These are phyloP conservation scores for Aspergillus versicolor DNA, from an alignment of 2,329 filamentous ascomycete genomes.

Conservation along the genomic window DNA sequence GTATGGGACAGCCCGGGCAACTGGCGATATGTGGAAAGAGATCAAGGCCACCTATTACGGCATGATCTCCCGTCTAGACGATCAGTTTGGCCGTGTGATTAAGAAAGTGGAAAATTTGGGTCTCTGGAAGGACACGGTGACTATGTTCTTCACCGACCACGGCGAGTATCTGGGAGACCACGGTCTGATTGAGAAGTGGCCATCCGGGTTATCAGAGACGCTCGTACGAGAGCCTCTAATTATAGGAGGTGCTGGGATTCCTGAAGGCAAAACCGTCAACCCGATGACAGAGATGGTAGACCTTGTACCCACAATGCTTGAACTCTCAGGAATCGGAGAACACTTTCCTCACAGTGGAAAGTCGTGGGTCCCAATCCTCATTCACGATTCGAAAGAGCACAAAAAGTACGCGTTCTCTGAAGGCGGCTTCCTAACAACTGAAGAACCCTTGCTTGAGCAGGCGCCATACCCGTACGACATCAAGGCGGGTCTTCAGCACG, in stretches of 20 bases:
- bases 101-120: background rate
- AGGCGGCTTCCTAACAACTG: constrained; percentile 45
- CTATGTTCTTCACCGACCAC: constrained; percentile 1
- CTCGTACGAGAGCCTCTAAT: background rate
- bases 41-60: constrained; percentile 49
- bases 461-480: constrained; percentile 48
- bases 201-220: background rate
- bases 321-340: constrained; percentile 39
- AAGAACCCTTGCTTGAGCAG: constrained; percentile 49
- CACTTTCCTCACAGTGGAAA: constrained; percentile 19
- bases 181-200: constrained; percentile 47
- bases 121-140: background rate
- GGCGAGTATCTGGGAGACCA: constrained; percentile 51
- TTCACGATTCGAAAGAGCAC: constrained; percentile 22
- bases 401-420: constrained; percentile 47
- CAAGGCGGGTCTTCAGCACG: constrained; percentile 47
- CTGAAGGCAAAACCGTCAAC: background rate
- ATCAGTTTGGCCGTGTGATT: constrained; percentile 45
- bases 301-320: constrained; percentile 2
- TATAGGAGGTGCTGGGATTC: background rate
- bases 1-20: constrained; percentile 43
- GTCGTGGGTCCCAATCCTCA: constrained; percentile 39
- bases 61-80: constrained; percentile 48
- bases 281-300: constrained; percentile 37
- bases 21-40: constrained; percentile 45